Evolutionary conservation across 2,329 filamentous ascomycete genomes (phyloP), one percentile per base, ranked within the genome.

Genomic region (Chrysosporium keratinophilum): DNA sequence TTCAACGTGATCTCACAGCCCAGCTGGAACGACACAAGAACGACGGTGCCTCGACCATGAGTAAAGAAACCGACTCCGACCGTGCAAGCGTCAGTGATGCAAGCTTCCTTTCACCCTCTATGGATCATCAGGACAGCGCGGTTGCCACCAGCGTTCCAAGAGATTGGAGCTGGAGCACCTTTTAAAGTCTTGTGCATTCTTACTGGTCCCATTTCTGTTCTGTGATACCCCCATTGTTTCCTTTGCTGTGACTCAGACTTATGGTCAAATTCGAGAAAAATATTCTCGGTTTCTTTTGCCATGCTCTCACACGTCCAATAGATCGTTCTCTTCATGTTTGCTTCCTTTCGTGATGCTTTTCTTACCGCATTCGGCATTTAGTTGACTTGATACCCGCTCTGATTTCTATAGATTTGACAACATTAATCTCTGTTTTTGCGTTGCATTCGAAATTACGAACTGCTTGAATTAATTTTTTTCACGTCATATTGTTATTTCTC

Each of bases 161-260:
- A 50, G 77, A 78, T 61, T 82, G 78, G 78, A 78, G 78, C 63
- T 82, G 78, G 79, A 81, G 78, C 68, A 82, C 79, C 34, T 82
- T 82, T 62, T 82, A 68, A 19, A 41, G 10, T n/a, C 35, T n/a
- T n/a, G 35, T 12, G n/a, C n/a, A 12, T n/a, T 12, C n/a, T 37
- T 5, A 12, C 11, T n/a, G 3, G 7, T 41, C 17, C 4, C 17
- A 15, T 17, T n/a, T 19, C 14, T 15, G 3, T n/a, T 41, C 14
- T 28, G 23, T 28, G 23, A 41, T 41, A 41, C 17, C 39, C 39
- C 39, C n/a, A 28, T 28, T 28, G 23, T 41, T 41, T 41, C 39
- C 39, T 41, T 10, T 41, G 39, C 7, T 17, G 39, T 14, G 3
- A 12, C 35, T 37, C 10, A 10, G n/a, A 37, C 35, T 28, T 28